Conservation (phyloP, 176 grass and related monocot species). For the Puccinellia tenuiflora region DNA sequence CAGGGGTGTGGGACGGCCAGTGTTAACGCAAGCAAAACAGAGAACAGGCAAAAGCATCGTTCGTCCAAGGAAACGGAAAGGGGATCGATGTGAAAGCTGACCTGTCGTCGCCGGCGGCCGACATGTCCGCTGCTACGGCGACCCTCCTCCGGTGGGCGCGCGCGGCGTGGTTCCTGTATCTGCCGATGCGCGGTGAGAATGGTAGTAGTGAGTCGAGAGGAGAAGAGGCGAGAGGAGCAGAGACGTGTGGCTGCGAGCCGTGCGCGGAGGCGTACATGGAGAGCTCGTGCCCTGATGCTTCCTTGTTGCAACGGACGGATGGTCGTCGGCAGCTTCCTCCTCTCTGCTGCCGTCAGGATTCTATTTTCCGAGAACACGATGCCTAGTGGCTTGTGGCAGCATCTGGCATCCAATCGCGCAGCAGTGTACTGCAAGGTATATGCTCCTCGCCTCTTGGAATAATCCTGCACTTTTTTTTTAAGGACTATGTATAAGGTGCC, state of each 20-base stretch:
- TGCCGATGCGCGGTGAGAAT: neutral
- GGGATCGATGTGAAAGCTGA: neutral
- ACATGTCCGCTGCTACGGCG: conserved; percentile 11
- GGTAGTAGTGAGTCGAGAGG: neutral
- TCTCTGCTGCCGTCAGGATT: neutral
- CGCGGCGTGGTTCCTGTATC: neutral
- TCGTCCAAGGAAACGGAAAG: neutral
- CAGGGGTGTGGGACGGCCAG: neutral
- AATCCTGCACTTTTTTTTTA: no score
- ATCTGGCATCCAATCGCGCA: no score
- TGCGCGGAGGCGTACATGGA: neutral
- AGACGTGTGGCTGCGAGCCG: neutral
- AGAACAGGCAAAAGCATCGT: no score
- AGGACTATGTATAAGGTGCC: no score
- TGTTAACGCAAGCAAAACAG: neutral
- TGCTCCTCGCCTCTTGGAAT: no score
- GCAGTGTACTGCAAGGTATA: no score
- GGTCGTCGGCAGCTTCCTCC: neutral
- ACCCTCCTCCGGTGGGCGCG: neutral
- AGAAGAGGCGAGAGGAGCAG: neutral
- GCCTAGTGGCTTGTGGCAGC: no score
- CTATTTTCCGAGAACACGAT: no score
- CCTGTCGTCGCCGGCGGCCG: conserved; percentile 2
- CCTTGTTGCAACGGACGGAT: neutral
- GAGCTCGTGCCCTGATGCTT: neutral